Conservation (phyloP, 805 yeast genomes). For the Suhomyces tanzawaensis region DNA sequence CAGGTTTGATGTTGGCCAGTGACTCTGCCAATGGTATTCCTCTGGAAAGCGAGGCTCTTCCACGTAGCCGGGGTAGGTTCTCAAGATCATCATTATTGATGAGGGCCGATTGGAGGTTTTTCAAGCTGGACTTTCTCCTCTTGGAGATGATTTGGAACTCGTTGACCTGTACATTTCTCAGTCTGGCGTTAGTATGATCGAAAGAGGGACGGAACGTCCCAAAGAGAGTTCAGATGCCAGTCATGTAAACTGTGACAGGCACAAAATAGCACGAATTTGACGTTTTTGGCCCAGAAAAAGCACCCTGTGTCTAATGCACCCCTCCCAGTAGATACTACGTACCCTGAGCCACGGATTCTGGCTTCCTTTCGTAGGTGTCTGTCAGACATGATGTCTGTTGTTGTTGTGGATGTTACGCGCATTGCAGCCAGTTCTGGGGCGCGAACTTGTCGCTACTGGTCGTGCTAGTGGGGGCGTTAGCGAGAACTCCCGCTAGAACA, state of each 20-base stretch:
- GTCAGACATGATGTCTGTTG: constrained; percentile 9
- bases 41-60: background rate
- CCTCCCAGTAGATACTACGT: too few relatives aligned
- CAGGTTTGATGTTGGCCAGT: background rate
- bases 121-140: constrained; percentile 9
- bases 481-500: too few relatives aligned
- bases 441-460: too few relatives aligned
- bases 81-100: constrained; percentile 19
- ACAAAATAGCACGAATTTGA: too few relatives aligned
- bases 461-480: too few relatives aligned
- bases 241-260: too few relatives aligned
- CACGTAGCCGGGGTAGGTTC: constrained; percentile 16
- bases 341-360: constrained; percentile 43
- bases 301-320: too few relatives aligned
- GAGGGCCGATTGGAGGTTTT: constrained; percentile 25
- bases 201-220: too few relatives aligned
- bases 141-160: constrained; percentile 15
- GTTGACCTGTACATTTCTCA: constrained; percentile 16
- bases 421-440: too few relatives aligned
- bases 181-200: constrained; percentile 17
- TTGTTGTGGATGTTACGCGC: too few relatives aligned
- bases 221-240: too few relatives aligned
- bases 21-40: background rate
- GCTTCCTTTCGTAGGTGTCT: constrained; percentile 24
- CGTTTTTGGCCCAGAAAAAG: too few relatives aligned